phyloP scores from a whole-genome alignment of 2,329 filamentous ascomycete species.

The Fusarium papillatum region DNA sequence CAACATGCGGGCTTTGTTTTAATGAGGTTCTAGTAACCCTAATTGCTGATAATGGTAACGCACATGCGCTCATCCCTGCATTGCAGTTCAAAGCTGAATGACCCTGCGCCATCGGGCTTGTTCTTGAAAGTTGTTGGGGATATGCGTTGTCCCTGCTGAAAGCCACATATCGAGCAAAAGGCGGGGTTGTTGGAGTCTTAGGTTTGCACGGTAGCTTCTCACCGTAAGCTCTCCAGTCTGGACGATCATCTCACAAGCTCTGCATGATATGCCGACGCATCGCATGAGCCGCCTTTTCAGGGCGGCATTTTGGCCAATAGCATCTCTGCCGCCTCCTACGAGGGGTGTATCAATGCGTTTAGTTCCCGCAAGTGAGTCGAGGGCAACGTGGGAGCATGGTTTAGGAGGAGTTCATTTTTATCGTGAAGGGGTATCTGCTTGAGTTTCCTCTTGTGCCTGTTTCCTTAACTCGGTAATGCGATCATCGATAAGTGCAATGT shows the following conservation, averaged over 20 bases:
- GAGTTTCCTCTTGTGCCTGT: constrained; percentile 19
- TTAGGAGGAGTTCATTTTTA: constrained; percentile 3
- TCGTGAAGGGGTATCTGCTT: constrained; percentile 18
- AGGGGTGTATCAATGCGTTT: constrained; percentile 3
- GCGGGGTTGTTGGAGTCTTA: not conserved
- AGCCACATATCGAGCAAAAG: constrained; percentile 1
- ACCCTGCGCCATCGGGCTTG: constrained; percentile 3
- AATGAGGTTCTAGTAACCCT: not conserved
- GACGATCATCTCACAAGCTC: constrained; percentile 11
- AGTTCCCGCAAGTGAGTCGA: not conserved
- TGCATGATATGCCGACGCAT: constrained; percentile 11
- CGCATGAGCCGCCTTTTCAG: constrained; percentile 8
- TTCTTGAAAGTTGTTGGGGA: constrained; percentile 24
- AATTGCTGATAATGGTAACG: not conserved
- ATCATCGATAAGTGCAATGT: constrained; percentile 85
- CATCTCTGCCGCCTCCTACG: not conserved
- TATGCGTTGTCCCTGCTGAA: constrained; percentile 10
- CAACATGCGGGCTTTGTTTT: not conserved
- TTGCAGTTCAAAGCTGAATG: not conserved
- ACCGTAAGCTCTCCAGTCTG: not conserved
- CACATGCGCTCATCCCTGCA: not conserved
- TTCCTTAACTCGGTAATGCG: constrained; percentile 66
- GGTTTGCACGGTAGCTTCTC: not conserved
- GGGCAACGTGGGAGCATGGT: not conserved
- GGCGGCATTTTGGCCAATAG: constrained; percentile 4